phyloP scores from a whole-genome alignment of 345 rosid genomes.

The Limnanthes douglasii region DNA sequence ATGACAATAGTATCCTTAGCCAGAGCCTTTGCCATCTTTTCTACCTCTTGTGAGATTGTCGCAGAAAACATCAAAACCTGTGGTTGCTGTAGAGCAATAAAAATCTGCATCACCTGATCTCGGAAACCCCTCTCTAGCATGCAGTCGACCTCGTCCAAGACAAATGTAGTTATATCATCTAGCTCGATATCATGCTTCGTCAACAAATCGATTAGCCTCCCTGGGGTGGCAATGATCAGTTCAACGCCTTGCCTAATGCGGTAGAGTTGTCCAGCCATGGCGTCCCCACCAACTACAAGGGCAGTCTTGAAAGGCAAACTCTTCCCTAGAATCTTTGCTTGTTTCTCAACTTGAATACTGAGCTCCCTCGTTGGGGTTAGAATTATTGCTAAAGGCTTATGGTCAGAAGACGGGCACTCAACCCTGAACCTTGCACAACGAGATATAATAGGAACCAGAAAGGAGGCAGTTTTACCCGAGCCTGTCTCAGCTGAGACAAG shows the following conservation, averaged over 20 bases:
- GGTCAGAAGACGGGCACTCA: slow-evolving; percentile 13
- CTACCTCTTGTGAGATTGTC: slow-evolving; percentile 52
- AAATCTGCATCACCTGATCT: slow-evolving; percentile 86
- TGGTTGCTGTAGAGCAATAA: slow-evolving; percentile 52
- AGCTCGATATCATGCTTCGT: slow-evolving; percentile 48
- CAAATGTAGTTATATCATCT: slow-evolving; percentile 30
- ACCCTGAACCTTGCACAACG: slow-evolving; percentile 29
- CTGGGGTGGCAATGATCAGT: slow-evolving; percentile 74
- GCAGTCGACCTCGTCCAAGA: slow-evolving; percentile 88
- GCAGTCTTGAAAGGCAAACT: slow-evolving; percentile 91
- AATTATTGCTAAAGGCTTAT: slow-evolving; percentile 53
- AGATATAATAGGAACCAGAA: slow-evolving; percentile 61
- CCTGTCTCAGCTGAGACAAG: slow-evolving; percentile 88
- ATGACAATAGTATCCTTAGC: slow-evolving; percentile 22
- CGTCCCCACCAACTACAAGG: slow-evolving; percentile 81
- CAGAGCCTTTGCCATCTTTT: slow-evolving; percentile 50
- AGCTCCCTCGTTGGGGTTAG: slow-evolving; percentile 89
- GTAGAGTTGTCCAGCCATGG: slow-evolving; percentile 63
- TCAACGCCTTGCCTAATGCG: slow-evolving; percentile 82
- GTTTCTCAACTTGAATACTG: slow-evolving; percentile 76
- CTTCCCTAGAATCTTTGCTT: slow-evolving; percentile 83
- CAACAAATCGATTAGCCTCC: slow-evolving; percentile 75
- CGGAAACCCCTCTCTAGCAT: slow-evolving; percentile 86
- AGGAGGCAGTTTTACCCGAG: slow-evolving; percentile 84
- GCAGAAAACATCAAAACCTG: slow-evolving; percentile 84